phyloP scores from a whole-genome alignment of 345 rosid genomes.

The Gynandropsis gynandra region DNA sequence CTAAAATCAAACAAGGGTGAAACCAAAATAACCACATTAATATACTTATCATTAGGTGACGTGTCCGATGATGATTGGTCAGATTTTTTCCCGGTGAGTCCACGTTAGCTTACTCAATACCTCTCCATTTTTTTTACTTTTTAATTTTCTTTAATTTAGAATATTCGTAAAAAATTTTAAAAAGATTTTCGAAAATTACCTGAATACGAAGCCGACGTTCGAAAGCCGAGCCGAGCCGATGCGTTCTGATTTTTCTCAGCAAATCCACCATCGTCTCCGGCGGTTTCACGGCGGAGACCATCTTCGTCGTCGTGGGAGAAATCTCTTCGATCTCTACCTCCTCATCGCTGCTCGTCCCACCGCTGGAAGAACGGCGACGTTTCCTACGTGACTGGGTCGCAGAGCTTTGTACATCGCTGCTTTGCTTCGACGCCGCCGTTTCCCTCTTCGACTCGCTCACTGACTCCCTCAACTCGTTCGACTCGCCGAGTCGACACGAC shows the following conservation, averaged over 20 bases:
- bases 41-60: too few species aligned
- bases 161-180: not conserved
- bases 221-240: slow-evolving; percentile 46
- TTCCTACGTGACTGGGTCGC: slow-evolving; percentile 11
- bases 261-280: slow-evolving; percentile 31
- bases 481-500: slow-evolving; percentile 8
- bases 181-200: slow-evolving; percentile 26
- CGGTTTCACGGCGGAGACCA: slow-evolving; percentile 32
- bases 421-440: slow-evolving; percentile 2
- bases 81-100: too few species aligned
- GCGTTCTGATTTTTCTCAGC: slow-evolving; percentile 34
- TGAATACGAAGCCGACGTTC: slow-evolving; percentile 50
- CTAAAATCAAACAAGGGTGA: too few species aligned
- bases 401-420: slow-evolving; percentile 27
- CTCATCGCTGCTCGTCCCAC: slow-evolving; percentile 26
- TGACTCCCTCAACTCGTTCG: slow-evolving; percentile 10
- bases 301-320: slow-evolving; percentile 40
- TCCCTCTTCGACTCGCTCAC: slow-evolving; percentile 15
- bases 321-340: slow-evolving; percentile 39
- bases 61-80: too few species aligned
- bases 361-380: slow-evolving; percentile 22
- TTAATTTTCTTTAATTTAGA: too few species aligned
- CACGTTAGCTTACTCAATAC: too few species aligned
- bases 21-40: too few species aligned
- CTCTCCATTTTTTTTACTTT: not conserved